Conservation (phyloP, 2,329 filamentous ascomycete genomes). For the Monascus ruber region DNA sequence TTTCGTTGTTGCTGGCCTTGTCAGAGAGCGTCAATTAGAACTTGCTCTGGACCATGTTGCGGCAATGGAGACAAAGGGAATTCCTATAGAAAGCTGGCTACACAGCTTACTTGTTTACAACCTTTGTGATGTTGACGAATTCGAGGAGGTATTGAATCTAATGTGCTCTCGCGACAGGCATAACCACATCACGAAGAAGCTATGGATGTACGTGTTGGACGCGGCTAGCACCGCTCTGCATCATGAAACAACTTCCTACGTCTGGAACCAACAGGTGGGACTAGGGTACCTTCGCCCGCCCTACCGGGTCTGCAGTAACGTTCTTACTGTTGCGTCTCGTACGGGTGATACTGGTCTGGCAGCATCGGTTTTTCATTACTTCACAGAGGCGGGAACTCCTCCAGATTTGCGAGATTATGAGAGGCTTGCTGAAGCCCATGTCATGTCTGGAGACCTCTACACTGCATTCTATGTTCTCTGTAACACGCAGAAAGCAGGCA, state of each 20-base stretch:
- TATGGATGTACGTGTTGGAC: constrained; percentile 67
- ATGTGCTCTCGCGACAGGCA: constrained; percentile 46
- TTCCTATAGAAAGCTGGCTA: constrained; percentile 57
- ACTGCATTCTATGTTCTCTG: constrained; percentile 59
- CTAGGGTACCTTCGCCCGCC: constrained; percentile 49
- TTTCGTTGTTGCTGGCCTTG: constrained; percentile 58
- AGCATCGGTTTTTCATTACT: constrained; percentile 56
- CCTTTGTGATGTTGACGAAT: constrained; percentile 59
- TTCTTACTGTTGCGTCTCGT: constrained; percentile 61
- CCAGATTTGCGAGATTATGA: constrained; percentile 65
- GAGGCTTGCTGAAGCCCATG: constrained; percentile 61
- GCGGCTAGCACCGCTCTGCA: constrained; percentile 53
- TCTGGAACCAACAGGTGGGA: constrained; percentile 60
- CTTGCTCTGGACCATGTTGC: constrained; percentile 62
- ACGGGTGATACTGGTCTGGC: constrained; percentile 58
- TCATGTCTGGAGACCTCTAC: constrained; percentile 46
- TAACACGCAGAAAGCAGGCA: constrained; percentile 58
- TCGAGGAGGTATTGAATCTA: constrained; percentile 64
- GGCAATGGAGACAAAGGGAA: constrained; percentile 47
- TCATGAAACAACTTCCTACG: constrained; percentile 52
- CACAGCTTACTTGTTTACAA: constrained; percentile 66
- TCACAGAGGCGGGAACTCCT: constrained; percentile 46
- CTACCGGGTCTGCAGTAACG: constrained; percentile 53
- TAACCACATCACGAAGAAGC: constrained; percentile 38
- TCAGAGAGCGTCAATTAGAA: constrained; percentile 76